phyloP scores from a whole-genome alignment of 2,329 filamentous ascomycete genomes.

The Trichophyton schoenleinii region DNA sequence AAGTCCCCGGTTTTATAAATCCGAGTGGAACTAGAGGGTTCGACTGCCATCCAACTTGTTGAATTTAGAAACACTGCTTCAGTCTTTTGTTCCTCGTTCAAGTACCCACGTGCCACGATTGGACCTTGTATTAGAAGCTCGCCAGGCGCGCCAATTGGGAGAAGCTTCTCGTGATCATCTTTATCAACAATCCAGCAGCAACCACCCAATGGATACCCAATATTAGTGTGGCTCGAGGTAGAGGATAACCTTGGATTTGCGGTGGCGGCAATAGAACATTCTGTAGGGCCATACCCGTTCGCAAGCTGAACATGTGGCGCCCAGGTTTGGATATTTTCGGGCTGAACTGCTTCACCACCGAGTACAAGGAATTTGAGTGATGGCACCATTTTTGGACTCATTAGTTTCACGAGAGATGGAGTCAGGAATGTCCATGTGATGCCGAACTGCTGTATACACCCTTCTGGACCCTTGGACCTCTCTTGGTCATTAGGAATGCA shows the following conservation, averaged over 20 bases:
- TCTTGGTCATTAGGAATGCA: constrained; percentile 32
- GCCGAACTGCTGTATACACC: constrained; percentile 34
- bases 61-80: constrained; percentile 13
- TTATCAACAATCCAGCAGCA: constrained; percentile 17
- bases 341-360: constrained; percentile 23
- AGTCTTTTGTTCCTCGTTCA: constrained; percentile 18
- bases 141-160: constrained; percentile 27
- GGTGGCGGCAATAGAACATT: constrained; percentile 9
- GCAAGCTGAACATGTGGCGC: constrained; percentile 20
- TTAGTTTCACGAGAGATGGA: constrained; percentile 37
- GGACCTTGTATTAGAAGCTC: constrained; percentile 31
- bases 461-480: constrained; percentile 34
- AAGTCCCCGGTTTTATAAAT: constrained; percentile 80
- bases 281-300: constrained; percentile 21
- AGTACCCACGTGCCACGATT: constrained; percentile 26
- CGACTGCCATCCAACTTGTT: constrained; percentile 12
- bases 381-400: constrained; percentile 26
- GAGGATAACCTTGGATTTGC: constrained; percentile 15
- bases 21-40: constrained; percentile 13
- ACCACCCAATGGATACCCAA: constrained; percentile 10
- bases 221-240: constrained; percentile 18
- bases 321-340: constrained; percentile 23
- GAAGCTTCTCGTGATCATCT: constrained; percentile 12
- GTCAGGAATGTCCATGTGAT: constrained; percentile 44
- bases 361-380: constrained; percentile 24